phyloP scores from a whole-genome alignment of 2,329 filamentous ascomycete genomes.

The Monilinia aucupariae region DNA sequence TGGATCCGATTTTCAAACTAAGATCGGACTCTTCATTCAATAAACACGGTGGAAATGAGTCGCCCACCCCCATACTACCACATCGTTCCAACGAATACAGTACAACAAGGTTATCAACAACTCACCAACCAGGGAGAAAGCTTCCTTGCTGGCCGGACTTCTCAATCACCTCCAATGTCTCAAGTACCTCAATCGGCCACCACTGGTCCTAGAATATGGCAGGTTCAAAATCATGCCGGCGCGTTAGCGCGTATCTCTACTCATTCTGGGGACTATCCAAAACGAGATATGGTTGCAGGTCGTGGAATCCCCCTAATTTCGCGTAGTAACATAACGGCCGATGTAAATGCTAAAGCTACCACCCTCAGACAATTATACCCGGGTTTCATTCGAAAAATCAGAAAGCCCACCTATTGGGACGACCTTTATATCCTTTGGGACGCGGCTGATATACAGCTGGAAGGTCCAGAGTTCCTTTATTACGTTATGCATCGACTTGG shows the following conservation, averaged over 20 bases:
- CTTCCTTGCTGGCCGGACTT: not conserved
- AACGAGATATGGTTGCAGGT: constrained; percentile 17
- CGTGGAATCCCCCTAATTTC: constrained; percentile 14
- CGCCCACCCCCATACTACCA: not conserved
- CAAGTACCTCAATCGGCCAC: not conserved
- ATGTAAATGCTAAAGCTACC: constrained; percentile 18
- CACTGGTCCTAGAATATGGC: constrained; percentile 1
- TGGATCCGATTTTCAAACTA: not conserved
- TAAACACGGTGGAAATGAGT: not conserved
- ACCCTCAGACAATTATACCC: constrained; percentile 13
- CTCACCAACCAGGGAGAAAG: not conserved
- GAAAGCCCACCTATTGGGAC: constrained; percentile 22
- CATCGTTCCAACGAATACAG: not conserved
- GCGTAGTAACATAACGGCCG: constrained; percentile 18
- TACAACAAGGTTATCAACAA: not conserved
- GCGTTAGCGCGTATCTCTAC: constrained; percentile 27
- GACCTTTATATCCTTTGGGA: constrained; percentile 35
- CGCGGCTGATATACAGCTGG: constrained; percentile 31
- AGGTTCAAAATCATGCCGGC: not conserved
- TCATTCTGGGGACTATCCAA: constrained; percentile 12
- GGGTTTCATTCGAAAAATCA: constrained; percentile 15
- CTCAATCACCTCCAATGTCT: not conserved
- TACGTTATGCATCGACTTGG: constrained; percentile 30
- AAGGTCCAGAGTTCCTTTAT: constrained; percentile 32
- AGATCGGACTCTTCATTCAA: not conserved